Conservation (phyloP, 495 filamentous ascomycete species). For the Glonium stellatum region DNA sequence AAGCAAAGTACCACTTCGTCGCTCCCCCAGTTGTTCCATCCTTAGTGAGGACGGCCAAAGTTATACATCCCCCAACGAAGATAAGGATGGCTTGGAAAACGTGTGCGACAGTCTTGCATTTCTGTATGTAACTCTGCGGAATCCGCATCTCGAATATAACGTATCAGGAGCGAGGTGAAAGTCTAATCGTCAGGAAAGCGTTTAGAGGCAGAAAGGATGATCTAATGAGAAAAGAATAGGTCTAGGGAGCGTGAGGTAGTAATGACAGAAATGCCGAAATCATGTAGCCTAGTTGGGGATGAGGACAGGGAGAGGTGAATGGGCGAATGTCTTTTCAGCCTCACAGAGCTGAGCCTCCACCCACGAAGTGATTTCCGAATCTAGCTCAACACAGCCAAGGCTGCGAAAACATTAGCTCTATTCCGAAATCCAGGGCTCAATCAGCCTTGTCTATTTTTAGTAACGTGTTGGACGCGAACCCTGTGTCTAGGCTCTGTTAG, state of each 20-base stretch:
- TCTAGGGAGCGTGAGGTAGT: neutral
- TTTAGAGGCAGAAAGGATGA: neutral
- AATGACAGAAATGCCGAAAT: neutral
- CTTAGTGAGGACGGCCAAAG: conserved; percentile 66
- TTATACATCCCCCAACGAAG: conserved; percentile 64
- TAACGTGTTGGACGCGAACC: neutral
- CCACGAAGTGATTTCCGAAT: neutral
- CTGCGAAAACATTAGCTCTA: neutral
- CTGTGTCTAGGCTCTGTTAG: neutral
- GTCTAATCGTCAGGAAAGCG: neutral
- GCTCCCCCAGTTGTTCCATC: conserved; percentile 57
- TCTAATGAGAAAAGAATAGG: neutral
- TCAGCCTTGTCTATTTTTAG: neutral
- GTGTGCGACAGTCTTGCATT: conserved; percentile 52
- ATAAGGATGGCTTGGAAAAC: conserved; percentile 57
- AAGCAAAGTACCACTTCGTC: conserved; percentile 65
- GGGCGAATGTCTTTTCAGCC: neutral
- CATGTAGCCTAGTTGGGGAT: neutral
- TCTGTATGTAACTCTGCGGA: conserved; percentile 42
- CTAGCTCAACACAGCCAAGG: neutral
- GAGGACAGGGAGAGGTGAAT: neutral
- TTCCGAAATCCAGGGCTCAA: neutral
- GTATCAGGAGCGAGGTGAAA: neutral
- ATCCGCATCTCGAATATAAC: conserved; percentile 27
- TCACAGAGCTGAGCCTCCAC: neutral